Conservation (phyloP, 208 protist species). For the Endotrypanum monterogeii region DNA sequence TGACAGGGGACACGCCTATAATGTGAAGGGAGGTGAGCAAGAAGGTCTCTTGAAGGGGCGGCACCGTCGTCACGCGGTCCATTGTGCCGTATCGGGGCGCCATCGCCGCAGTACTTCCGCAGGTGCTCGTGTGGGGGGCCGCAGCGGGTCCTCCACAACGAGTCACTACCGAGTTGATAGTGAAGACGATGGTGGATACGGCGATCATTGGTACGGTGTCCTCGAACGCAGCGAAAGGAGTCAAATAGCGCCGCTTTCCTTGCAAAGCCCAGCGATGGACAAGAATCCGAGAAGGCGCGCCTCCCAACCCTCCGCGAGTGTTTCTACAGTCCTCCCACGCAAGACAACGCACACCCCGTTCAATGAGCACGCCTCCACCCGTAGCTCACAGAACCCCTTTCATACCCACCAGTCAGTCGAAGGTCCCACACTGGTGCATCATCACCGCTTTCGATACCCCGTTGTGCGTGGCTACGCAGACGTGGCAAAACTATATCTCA, state of each 20-base stretch:
- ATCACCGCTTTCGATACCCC: constrained; percentile 77
- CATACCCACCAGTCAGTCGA: constrained; percentile 9
- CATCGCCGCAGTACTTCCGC: constrained; percentile 13
- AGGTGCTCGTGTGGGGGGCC: constrained; percentile 3
- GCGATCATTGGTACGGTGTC: constrained; percentile 1
- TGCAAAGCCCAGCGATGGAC: constrained; percentile 8
- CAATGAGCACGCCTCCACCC: constrained; percentile 2
- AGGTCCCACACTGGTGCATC: constrained; percentile 44
- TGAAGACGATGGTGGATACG: constrained; percentile 11
- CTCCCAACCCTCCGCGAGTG: background rate
- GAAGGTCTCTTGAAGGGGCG: background rate
- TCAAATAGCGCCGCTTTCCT: background rate
- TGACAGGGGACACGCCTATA: background rate
- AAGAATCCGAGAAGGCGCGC: background rate
- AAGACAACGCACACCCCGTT: constrained; percentile 8
- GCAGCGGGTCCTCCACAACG: background rate
- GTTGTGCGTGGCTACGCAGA: constrained; percentile 50
- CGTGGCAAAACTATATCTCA: constrained; percentile 63
- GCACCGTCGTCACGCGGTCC: background rate
- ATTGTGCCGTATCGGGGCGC: too few relatives aligned
- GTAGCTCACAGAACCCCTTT: constrained; percentile 2
- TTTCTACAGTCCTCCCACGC: constrained; percentile 7
- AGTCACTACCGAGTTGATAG: constrained; percentile 2
- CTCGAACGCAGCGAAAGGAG: background rate
- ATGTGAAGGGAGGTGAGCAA: background rate